Evolutionary conservation across 2,329 filamentous ascomycete species (phyloP), one percentile per base, ranked within the genome.

Genomic region (Periglandula ipomoeae): DNA sequence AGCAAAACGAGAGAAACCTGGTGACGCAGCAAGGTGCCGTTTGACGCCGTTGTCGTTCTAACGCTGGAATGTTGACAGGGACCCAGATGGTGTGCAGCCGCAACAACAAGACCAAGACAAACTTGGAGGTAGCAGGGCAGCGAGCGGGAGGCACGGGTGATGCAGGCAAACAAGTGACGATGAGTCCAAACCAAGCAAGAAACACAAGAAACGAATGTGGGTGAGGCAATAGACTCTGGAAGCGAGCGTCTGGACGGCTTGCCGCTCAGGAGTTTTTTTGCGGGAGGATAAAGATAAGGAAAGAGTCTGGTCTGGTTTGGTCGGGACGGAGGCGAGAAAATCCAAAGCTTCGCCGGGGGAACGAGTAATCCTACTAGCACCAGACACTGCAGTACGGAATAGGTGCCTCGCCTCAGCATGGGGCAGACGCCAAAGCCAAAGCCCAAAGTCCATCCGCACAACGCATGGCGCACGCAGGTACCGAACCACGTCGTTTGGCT

Each of bases 381-480:
- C 23, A 24, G 30, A 8, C 43, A 20, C 13, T 30, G 32, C 43
- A 19, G 13, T 5, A 7, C 32, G 5, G 17, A 4, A n/a, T n/a
- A n/a, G n/a, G n/a, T n/a, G n/a, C n/a, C n/a, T n/a, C n/a, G n/a
- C n/a, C n/a, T n/a, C n/a, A n/a, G n/a, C n/a, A n/a, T n/a, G n/a
- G n/a, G 30, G 6, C 30, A 32, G 27, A 5, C 9, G 27, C 15
- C 4, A 11, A n/a, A n/a, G n/a, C n/a, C n/a, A n/a, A n/a, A n/a
- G n/a, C n/a, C 27, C 27, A 15, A n/a, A 15, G 27, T 37, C 17
- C 45, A 27, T 40, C 41, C 30, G 19, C 45, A 41, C 24, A 17
- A 19, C 26, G 9, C 45, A 41, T 24, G 45, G 45, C 45, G 45
- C 45, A 41, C 37, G 45, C 45, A 47, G 37, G 45, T 47, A 47